Percentiles rank a stretch among this genome's conserved stretches.
Evolutionary conservation across 495 filamentous ascomycete species (phyloP).

Genomic region (Penicillium tannophilum): DNA sequence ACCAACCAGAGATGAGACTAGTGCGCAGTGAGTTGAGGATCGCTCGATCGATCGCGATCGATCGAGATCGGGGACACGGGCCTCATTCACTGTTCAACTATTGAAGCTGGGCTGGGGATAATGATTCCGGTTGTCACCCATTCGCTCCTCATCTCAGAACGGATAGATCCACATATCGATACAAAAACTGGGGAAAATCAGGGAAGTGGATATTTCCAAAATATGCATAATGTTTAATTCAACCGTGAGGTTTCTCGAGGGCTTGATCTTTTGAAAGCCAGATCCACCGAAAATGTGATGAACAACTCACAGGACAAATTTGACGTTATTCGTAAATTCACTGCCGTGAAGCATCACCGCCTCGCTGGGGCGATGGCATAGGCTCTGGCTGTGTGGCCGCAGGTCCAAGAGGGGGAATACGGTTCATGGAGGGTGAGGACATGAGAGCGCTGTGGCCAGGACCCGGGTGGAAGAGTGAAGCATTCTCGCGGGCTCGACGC

Average conservation of each 20-base stretch:
- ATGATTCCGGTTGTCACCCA: constrained; percentile 18
- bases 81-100: not conserved
- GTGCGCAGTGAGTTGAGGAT: not conserved
- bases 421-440: constrained; percentile 44
- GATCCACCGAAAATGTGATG: not conserved
- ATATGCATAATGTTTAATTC: not conserved
- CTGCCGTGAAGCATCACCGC: constrained; percentile 17
- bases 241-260: not conserved
- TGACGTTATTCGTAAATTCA: constrained; percentile 7
- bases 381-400: constrained; percentile 31
- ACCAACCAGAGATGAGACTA: not conserved
- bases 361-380: constrained; percentile 26
- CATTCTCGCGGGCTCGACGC: constrained; percentile 45
- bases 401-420: constrained; percentile 40
- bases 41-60: not conserved
- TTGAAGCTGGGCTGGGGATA: constrained; percentile 11
- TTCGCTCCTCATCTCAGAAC: constrained; percentile 16
- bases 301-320: not conserved
- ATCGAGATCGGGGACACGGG: not conserved
- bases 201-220: not conserved
- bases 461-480: constrained; percentile 31
- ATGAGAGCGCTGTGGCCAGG: constrained; percentile 30
- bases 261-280: not conserved
- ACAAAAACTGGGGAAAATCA: constrained; percentile 11
- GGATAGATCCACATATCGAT: constrained; percentile 11